Evolutionary conservation across 352 stramenopile genomes (phyloP).

Genomic region (Phytophthora multivora): DNA sequence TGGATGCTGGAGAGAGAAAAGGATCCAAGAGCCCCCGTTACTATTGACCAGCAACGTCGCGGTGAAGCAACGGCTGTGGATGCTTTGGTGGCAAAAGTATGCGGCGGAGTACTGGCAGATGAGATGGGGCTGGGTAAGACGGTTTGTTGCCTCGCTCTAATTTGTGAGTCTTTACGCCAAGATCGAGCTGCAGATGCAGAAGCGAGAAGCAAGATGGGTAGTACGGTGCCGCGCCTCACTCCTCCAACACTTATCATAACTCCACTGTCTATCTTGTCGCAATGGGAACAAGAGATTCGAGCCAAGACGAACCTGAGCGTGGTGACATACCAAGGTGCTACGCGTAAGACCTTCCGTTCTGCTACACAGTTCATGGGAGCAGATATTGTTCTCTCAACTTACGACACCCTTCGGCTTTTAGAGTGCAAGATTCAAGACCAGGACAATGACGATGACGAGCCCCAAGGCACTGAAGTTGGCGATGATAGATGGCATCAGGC

Average conservation of each 20-base stretch:
- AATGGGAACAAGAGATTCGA: slow-evolving; percentile 86
- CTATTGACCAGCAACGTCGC: slow-evolving; percentile 36
- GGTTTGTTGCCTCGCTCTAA: slow-evolving; percentile 84
- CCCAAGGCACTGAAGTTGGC: slow-evolving; percentile 21
- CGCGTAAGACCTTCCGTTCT: slow-evolving; percentile 65
- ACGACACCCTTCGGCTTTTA: slow-evolving; percentile 75
- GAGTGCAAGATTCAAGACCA: slow-evolving; percentile 65
- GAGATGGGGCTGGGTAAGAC: slow-evolving; percentile 93
- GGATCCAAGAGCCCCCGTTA: slow-evolving; percentile 24
- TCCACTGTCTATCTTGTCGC: slow-evolving; percentile 82
- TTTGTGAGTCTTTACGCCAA: slow-evolving; percentile 66
- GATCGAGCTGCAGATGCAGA: slow-evolving; percentile 39
- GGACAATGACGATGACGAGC: slow-evolving; percentile 23
- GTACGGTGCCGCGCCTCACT: slow-evolving; percentile 45
- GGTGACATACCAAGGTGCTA: slow-evolving; percentile 72
- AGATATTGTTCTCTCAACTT: slow-evolving; percentile 81
- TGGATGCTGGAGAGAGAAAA: slow-evolving; percentile 88
- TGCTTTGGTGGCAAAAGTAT: slow-evolving; percentile 47
- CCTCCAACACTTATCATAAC: slow-evolving; percentile 80
- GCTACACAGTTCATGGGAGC: slow-evolving; percentile 80
- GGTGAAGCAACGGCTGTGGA: slow-evolving; percentile 39
- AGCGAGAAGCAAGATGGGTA: slow-evolving; percentile 25
- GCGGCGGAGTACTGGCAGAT: slow-evolving; percentile 85
- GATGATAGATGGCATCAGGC: slow-evolving; percentile 35
- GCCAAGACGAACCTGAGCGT: slow-evolving; percentile 79